These are phyloP conservation scores for Gillenia trifoliata DNA, from an alignment of 306 rosid genomes.

Conservation along the genomic window DNA sequence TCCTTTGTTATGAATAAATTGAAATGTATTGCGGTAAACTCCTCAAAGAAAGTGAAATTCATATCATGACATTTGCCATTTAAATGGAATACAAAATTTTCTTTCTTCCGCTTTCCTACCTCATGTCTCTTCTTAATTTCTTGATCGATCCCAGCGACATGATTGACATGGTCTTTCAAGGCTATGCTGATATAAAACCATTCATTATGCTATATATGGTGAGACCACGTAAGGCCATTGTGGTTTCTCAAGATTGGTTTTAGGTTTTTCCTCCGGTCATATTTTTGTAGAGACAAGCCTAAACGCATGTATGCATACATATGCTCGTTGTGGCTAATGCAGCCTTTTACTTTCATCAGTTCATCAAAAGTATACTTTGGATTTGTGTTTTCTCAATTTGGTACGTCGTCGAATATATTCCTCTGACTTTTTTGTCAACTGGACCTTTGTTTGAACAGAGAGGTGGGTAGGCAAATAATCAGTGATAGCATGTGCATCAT, in stretches of 20 bases:
- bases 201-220: neutral
- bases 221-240: neutral
- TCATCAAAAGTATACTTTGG: neutral
- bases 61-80: neutral
- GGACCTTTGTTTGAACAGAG: conserved; percentile 33
- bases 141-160: neutral
- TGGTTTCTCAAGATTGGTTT: neutral
- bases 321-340: neutral
- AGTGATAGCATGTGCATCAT: conserved; percentile 21
- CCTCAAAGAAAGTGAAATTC: neutral
- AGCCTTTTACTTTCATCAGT: neutral
- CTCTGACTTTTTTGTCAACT: neutral
- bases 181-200: neutral
- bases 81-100: neutral
- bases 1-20: neutral
- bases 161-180: neutral
- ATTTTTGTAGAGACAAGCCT: neutral
- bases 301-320: neutral
- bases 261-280: neutral
- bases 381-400: neutral
- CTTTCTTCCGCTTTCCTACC: neutral
- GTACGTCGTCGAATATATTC: neutral
- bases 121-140: neutral
- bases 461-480: conserved; percentile 29
- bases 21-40: neutral